Evolutionary conservation across 805 yeast species (phyloP).

Genomic region (Sugiyamaella americana): DNA sequence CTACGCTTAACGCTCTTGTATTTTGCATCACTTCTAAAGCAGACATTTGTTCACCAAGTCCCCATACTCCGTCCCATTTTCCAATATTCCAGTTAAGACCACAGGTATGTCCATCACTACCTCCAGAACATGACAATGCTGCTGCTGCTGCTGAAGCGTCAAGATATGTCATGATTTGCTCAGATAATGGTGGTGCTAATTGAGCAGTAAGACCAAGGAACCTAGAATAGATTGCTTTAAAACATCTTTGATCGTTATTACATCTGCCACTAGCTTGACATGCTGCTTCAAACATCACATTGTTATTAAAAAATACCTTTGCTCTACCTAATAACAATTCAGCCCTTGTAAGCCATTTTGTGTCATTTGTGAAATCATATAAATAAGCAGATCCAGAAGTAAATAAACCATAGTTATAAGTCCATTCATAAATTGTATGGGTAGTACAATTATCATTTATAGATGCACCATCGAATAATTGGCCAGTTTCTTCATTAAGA

Average conservation of each 20-base stretch:
- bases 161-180: conserved; percentile 41
- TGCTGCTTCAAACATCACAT: conserved; percentile 63
- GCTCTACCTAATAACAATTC: conserved; percentile 43
- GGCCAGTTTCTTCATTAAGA: conserved; percentile 28
- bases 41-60: conserved; percentile 79
- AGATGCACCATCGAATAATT: conserved; percentile 69
- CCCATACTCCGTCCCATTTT: conserved; percentile 62
- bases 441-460: conserved; percentile 43
- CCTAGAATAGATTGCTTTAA: conserved; percentile 64
- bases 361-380: conserved; percentile 55
- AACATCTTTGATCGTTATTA: conserved; percentile 68
- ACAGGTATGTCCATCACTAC: conserved; percentile 74
- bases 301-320: conserved; percentile 42
- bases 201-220: conserved; percentile 58
- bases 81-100: conserved; percentile 62
- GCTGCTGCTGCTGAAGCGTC: conserved; percentile 61
- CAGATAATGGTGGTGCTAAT: conserved; percentile 50
- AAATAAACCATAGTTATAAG: conserved; percentile 67
- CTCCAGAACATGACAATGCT: conserved; percentile 74
- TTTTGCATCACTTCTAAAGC: conserved; percentile 62
- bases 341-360: conserved; percentile 53
- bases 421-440: conserved; percentile 56
- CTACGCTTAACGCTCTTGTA: conserved; percentile 31
- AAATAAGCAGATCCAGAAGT: conserved; percentile 65
- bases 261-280: conserved; percentile 56